Conservation (phyloP, 2,329 filamentous ascomycete genomes). For the Fusarium liriodendri region DNA sequence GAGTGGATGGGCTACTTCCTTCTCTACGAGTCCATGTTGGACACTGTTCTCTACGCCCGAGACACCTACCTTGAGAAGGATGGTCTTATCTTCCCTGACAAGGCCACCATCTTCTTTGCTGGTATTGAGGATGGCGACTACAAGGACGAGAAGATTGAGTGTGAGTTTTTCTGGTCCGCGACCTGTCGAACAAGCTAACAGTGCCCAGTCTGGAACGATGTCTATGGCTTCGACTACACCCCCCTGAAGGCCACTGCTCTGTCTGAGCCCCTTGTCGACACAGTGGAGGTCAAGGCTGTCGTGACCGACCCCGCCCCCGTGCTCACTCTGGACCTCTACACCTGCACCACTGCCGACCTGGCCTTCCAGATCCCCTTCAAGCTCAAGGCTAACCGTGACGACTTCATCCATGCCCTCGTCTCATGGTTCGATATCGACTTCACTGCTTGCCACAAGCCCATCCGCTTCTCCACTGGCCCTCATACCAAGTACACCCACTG, state of each 20-base stretch:
- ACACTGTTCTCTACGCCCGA: slow-evolving; percentile 96
- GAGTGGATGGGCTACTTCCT: slow-evolving; percentile 99
- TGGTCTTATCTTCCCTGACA: slow-evolving; percentile 97
- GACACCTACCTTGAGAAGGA: slow-evolving; percentile 90
- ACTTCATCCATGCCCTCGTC: slow-evolving; percentile 96
- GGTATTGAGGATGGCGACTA: slow-evolving; percentile 99
- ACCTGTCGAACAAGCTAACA: background rate
- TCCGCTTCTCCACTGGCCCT: slow-evolving; percentile 95
- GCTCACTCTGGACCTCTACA: slow-evolving; percentile 93
- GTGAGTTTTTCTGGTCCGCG: slow-evolving; percentile 67
- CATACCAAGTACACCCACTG: slow-evolving; percentile 99
- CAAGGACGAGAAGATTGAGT: slow-evolving; percentile 99
- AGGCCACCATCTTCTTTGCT: slow-evolving; percentile 96
- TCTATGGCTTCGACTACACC: slow-evolving; percentile 97
- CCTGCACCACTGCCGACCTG: slow-evolving; percentile 83
- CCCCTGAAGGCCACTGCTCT: slow-evolving; percentile 94
- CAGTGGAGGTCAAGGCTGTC: slow-evolving; percentile 95
- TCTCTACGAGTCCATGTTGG: slow-evolving; percentile 98
- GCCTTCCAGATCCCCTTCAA: slow-evolving; percentile 84
- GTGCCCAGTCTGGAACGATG: slow-evolving; percentile 92
- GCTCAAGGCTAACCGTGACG: slow-evolving; percentile 82
- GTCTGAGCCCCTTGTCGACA: slow-evolving; percentile 96
- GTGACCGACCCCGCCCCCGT: slow-evolving; percentile 91
- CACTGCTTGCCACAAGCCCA: slow-evolving; percentile 96
- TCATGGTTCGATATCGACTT: slow-evolving; percentile 99